phyloP scores from a whole-genome alignment of 768 basidiomycete genomes.

The Suillus paluster region DNA sequence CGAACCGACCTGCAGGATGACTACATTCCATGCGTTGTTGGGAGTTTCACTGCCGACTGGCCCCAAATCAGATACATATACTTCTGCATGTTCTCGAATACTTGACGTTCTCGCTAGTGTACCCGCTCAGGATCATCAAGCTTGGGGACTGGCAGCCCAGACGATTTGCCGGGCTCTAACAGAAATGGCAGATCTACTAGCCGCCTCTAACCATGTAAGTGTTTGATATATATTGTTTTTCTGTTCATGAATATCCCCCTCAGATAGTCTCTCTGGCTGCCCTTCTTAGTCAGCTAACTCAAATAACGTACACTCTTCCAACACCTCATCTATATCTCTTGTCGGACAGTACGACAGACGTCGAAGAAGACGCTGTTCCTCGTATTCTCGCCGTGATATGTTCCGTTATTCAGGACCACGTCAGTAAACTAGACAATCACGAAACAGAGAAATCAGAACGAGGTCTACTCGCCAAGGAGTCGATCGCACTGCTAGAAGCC shows the following conservation, averaged over 20 bases:
- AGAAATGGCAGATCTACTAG: slow-evolving; percentile 44
- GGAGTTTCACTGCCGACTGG: slow-evolving; percentile 35
- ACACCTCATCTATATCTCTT: slow-evolving; percentile 46
- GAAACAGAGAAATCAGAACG: slow-evolving; percentile 29
- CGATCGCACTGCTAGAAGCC: slow-evolving; percentile 55
- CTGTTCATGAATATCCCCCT: slow-evolving; percentile 13
- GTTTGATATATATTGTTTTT: slow-evolving; percentile 1
- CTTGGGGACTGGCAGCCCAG: slow-evolving; percentile 23
- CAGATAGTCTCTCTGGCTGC: slow-evolving; percentile 53
- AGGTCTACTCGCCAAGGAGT: slow-evolving; percentile 43
- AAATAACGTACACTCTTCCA: slow-evolving; percentile 53
- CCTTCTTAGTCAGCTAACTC: slow-evolving; percentile 55
- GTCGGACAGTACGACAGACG: slow-evolving; percentile 22
- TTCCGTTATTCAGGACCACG: slow-evolving; percentile 44
- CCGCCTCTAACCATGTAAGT: slow-evolving; percentile 38
- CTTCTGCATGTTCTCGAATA: slow-evolving; percentile 44
- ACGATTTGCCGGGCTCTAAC: slow-evolving; percentile 42
- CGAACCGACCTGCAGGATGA: slow-evolving; percentile 37
- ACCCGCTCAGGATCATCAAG: slow-evolving; percentile 20
- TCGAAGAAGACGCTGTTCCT: slow-evolving; percentile 31
- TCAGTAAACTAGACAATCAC: slow-evolving; percentile 38
- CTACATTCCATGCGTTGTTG: slow-evolving; percentile 60
- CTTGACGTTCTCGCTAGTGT: slow-evolving; percentile 33
- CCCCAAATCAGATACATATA: slow-evolving; percentile 40
- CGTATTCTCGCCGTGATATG: slow-evolving; percentile 46